Base-by-base conservation (phyloP, 495 filamentous ascomycete species). In the Thozetella sp. region DNA sequence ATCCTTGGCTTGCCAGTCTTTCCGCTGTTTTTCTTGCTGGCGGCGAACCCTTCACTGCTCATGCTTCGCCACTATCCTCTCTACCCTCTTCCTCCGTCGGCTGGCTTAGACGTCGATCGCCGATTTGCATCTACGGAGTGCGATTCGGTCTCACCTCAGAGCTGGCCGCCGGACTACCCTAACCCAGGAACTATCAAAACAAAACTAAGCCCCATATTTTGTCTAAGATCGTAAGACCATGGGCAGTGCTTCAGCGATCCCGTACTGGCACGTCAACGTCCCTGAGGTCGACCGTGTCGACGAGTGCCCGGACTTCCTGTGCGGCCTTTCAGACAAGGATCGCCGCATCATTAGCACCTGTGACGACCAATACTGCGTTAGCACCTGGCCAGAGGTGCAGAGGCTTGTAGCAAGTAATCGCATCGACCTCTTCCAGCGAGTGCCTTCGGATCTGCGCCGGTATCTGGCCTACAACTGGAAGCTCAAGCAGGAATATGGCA, bases 231-330 rank as follows among this genome's bases (percentile, higher is more conserved):
- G 20, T 1, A 46, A 10, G 19, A 25, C 61, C 37, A 75, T 72
- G 69, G 73, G 69, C 51, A 68, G 68, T 26, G 22, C 60, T 2
- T 23, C 50, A 6, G 24, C 57, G 24, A 67, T 88, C 19, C 89
- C 90, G 1, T 96, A 88, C 77, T 96, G 91, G 91, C 85, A 90
- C 45, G 80, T 91, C 62, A 96, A 97, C 70, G 72, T 95, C 17
- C 88, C 90, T 2, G 75, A 70, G 19, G 63, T 75, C 22, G 70
- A 86, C 63, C 82, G 90, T 73, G 83, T 86, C 3, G 63, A 69
- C 15, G 76, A 83, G 25, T 96, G 92, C 65, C 93, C 93, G 0
- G 78, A 79, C 25, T 94, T 85, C 70, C 83, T 97, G 43, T 67
- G 64, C 22, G 75, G 82, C 62, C 67, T 86, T 48, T 76, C 72